A percentile compares a stretch with the other conserved stretches of the same genome.
Conservation (phyloP, 257 asterid genomes). For the Solanum medicagineum region DNA sequence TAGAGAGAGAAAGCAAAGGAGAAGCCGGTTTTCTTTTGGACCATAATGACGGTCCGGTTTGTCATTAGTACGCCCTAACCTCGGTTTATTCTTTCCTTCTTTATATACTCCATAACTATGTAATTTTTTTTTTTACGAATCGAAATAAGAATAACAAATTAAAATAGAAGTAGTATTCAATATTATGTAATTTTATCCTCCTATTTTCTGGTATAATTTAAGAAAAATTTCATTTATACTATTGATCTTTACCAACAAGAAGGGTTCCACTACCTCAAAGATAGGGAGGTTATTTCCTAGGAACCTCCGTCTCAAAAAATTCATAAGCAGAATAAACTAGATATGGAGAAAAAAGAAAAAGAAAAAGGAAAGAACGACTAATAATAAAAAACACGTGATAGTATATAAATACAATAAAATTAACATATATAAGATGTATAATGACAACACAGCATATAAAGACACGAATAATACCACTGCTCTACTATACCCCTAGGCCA, state of each 20-base stretch:
- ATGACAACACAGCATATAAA: no score
- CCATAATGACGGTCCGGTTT: background rate
- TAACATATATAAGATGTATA: no score
- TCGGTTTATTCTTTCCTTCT: background rate
- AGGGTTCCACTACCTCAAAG: no score
- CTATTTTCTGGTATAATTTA: background rate
- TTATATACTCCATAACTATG: background rate
- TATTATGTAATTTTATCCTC: background rate
- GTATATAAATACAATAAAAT: no score
- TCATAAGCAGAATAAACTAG: no score
- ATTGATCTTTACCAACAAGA: background rate
- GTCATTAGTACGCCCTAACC: background rate
- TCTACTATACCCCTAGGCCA: no score
- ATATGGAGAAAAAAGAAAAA: no score
- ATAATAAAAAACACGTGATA: no score
- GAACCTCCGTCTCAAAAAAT: no score
- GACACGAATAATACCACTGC: no score
- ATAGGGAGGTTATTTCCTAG: no score
- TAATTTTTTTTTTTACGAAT: background rate
- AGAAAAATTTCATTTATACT: background rate
- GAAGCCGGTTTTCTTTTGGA: conserved; percentile 3
- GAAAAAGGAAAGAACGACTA: no score
- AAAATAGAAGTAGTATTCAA: background rate
- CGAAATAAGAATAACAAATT: background rate
- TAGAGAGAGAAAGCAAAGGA: conserved; percentile 1